phyloP scores from a whole-genome alignment of 257 asterid species.

The Ballota nigra region DNA sequence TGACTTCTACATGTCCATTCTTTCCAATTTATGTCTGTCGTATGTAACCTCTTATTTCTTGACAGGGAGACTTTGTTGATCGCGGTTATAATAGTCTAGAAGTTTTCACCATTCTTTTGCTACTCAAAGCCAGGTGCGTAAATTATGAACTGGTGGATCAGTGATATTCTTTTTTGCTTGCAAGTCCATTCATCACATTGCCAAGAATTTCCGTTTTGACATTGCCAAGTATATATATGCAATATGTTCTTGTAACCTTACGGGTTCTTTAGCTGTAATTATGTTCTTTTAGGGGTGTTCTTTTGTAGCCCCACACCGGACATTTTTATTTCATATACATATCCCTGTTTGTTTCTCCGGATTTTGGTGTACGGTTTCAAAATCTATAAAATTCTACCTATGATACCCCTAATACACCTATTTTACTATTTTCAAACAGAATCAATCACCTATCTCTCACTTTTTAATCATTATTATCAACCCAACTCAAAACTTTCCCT shows the following conservation, averaged over 20 bases:
- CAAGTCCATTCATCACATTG: not conserved
- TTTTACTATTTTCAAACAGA: no score
- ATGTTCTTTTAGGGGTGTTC: not conserved
- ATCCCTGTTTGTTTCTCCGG: no score
- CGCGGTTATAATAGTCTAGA: conserved; percentile 99
- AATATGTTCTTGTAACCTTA: not conserved
- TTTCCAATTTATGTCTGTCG: conserved; percentile 7
- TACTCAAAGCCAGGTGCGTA: conserved; percentile 92
- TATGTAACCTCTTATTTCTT: not conserved
- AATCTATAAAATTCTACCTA: no score
- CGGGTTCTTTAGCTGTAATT: not conserved
- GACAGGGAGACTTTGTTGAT: conserved; percentile 98
- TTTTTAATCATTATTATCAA: no score
- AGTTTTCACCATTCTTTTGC: conserved; percentile 94
- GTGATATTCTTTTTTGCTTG: not conserved
- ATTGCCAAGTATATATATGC: not conserved
- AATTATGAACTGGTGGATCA: not conserved
- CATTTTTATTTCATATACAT: no score
- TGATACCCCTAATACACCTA: no score
- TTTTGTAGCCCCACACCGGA: no score
- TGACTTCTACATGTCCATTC: not conserved
- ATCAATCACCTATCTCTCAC: no score
- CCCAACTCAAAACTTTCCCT: no score
- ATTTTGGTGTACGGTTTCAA: no score
- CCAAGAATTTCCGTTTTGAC: not conserved